Percentiles rank a stretch among this genome's conserved stretches.
phyloP scores from a whole-genome alignment of 2,329 filamentous ascomycete species.

The Blastomyces silverae region DNA sequence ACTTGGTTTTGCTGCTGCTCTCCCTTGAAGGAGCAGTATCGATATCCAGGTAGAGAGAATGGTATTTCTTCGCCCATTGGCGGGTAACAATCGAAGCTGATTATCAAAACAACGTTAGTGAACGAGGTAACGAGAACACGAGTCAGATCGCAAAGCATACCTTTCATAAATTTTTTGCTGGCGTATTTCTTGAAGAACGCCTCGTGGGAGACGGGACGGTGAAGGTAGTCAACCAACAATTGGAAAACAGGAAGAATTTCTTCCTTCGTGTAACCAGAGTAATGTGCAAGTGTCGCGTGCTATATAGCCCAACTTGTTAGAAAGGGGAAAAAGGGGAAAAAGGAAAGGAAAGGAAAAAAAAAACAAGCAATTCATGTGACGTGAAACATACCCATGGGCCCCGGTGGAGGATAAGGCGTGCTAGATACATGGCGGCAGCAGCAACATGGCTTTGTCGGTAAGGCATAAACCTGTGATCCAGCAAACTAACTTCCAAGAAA shows the following conservation, averaged over 20 bases:
- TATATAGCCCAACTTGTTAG: slow-evolving; percentile 31
- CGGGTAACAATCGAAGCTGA: slow-evolving; percentile 84
- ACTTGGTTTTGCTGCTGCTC: slow-evolving; percentile 33
- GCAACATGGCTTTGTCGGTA: slow-evolving; percentile 86
- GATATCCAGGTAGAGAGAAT: slow-evolving; percentile 32
- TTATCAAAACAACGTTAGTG: slow-evolving; percentile 24
- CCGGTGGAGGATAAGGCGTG: slow-evolving; percentile 81
- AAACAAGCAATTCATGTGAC: not conserved
- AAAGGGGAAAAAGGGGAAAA: too few species aligned
- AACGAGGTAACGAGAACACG: not conserved
- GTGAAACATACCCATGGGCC: slow-evolving; percentile 74
- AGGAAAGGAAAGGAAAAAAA: too few species aligned
- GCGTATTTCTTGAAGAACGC: slow-evolving; percentile 99
- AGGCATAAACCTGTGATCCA: slow-evolving; percentile 89
- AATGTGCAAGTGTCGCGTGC: slow-evolving; percentile 81
- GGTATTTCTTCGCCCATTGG: slow-evolving; percentile 83
- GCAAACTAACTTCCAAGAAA: slow-evolving; percentile 89
- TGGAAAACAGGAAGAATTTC: slow-evolving; percentile 88
- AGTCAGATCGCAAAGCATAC: slow-evolving; percentile 47
- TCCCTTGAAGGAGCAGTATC: slow-evolving; percentile 26
- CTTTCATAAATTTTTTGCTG: slow-evolving; percentile 98
- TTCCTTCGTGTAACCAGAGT: slow-evolving; percentile 86
- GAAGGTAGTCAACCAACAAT: slow-evolving; percentile 95
- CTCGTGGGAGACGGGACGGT: slow-evolving; percentile 82
- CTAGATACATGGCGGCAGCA: slow-evolving; percentile 89